A percentile compares a stretch with the other conserved stretches of the same genome.
Conservation (phyloP, 306 rosid species). For the Rosa rugosa region DNA sequence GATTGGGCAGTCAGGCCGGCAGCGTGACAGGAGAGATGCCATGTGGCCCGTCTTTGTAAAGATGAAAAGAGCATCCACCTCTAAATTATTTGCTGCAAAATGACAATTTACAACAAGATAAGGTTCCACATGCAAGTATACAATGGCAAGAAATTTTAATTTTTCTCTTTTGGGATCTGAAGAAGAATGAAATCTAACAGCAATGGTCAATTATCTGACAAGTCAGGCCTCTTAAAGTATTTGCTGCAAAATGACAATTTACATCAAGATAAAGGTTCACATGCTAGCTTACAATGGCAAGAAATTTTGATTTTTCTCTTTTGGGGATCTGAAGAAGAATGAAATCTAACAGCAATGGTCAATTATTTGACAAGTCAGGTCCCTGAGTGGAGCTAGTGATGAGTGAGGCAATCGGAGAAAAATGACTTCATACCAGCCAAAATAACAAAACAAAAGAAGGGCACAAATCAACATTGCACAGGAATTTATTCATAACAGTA, state of each 20-base stretch:
- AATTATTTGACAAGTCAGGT: neutral
- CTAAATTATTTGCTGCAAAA: conserved; percentile 85
- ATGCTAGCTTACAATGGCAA: neutral
- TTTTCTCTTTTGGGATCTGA: neutral
- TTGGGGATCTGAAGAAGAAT: neutral
- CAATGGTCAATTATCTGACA: neutral
- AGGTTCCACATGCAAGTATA: neutral
- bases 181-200: neutral
- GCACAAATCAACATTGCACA: neutral
- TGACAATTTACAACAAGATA: conserved; percentile 25
- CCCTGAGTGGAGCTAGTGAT: neutral
- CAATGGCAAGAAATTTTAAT: neutral
- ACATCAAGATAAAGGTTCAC: conserved; percentile 6
- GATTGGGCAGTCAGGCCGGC: conserved; percentile 98
- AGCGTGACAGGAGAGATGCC: conserved; percentile 95
- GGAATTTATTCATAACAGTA: neutral
- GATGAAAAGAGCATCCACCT: conserved; percentile 92
- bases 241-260: conserved; percentile 63
- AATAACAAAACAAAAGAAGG: neutral
- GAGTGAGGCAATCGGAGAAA: neutral
- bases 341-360: neutral
- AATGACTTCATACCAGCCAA: neutral
- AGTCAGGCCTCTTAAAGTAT: conserved; percentile 41
- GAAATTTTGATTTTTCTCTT: neutral
- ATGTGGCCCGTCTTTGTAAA: conserved; percentile 91